Percentiles rank a stretch among this genome's conserved stretches.
These are phyloP conservation scores for Fusarium buharicum DNA, from an alignment of 2,329 filamentous ascomycete genomes.

Conservation along the genomic window DNA sequence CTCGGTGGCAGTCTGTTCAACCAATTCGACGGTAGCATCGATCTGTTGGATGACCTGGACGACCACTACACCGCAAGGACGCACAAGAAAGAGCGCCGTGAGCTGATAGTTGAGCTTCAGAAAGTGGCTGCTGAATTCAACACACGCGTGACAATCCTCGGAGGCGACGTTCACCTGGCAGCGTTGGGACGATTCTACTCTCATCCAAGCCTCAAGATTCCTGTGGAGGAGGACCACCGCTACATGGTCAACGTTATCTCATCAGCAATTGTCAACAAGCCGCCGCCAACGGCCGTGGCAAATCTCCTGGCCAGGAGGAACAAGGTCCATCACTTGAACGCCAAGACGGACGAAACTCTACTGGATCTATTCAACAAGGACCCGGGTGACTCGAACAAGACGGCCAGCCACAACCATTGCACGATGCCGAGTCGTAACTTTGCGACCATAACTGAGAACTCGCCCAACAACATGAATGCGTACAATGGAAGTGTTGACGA, in stretches of 20 bases:
- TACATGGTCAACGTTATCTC: constrained; percentile 97
- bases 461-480: constrained; percentile 61
- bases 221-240: constrained; percentile 83
- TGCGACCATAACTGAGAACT: constrained; percentile 89
- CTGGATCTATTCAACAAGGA: constrained; percentile 93
- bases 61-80: constrained; percentile 95
- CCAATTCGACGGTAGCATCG: constrained; percentile 91
- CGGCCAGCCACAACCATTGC: constrained; percentile 78
- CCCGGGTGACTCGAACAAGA: constrained; percentile 80
- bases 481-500: constrained; percentile 41
- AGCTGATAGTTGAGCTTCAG: constrained; percentile 83
- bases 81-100: constrained; percentile 87
- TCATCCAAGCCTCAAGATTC: constrained; percentile 80
- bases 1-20: constrained; percentile 89
- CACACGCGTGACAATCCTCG: constrained; percentile 88
- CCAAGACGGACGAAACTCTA: constrained; percentile 88
- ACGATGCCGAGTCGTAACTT: constrained; percentile 96
- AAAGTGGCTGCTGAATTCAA: constrained; percentile 85
- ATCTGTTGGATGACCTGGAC: constrained; percentile 91
- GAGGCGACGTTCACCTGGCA: constrained; percentile 92
- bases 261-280: constrained; percentile 95
- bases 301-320: constrained; percentile 92
- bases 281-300: constrained; percentile 85
- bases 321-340: constrained; percentile 76
- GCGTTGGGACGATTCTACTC: constrained; percentile 96